Evolutionary conservation across 495 filamentous ascomycete genomes (phyloP), one percentile per base, ranked within the genome.

Genomic region (Aspergillus diversus): DNA sequence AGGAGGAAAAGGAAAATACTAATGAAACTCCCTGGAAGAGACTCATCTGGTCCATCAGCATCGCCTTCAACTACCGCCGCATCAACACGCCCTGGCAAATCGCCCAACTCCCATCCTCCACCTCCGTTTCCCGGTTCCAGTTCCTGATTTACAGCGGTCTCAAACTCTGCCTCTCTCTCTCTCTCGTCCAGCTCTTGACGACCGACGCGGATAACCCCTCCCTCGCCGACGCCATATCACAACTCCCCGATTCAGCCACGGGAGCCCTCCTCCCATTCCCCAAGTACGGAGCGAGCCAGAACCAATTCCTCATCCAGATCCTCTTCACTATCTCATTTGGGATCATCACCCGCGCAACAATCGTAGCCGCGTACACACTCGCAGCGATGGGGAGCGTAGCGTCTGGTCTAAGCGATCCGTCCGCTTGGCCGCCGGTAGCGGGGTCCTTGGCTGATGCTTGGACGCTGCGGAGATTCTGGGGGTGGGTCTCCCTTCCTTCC

Each of bases 31-130:
- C 21, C 3, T 9, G 55, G 2, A 21, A 27, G 4, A 55, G 48
- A 52, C 32, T 64, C 1, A 15, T 53, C 59, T 69, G 63, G 56
- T 55, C 66, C 17, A 17, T 63, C 16, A 34, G 9, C 7, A 57
- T 65, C 21, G 46, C 66, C 6, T 67, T 63, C 50, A 71, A 71
- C 46, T 69, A 66, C 63, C 69, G 69, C 12, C 69, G 69, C 27
- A 65, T 71, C 53, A 46, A 60, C 39, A 71, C 69, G 0, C 69
- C 69, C 33, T 68, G 66, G 64, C 58, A 66, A 37, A 63, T 68
- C 35, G 9, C 31, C 4, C 46, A 15, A 5, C 42, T 71, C 8
- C 66, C 64, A 0, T 4, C 8, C 0, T 63, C 63, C 37, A 27
- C 59, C 43, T 13, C 42, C 17, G 17, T 50, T 55, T 37, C 33